Percentiles rank a stretch among this genome's conserved stretches.
These are phyloP conservation scores for Agrocybe pediades DNA, from an alignment of 768 basidiomycete species.

Conservation along the genomic window DNA sequence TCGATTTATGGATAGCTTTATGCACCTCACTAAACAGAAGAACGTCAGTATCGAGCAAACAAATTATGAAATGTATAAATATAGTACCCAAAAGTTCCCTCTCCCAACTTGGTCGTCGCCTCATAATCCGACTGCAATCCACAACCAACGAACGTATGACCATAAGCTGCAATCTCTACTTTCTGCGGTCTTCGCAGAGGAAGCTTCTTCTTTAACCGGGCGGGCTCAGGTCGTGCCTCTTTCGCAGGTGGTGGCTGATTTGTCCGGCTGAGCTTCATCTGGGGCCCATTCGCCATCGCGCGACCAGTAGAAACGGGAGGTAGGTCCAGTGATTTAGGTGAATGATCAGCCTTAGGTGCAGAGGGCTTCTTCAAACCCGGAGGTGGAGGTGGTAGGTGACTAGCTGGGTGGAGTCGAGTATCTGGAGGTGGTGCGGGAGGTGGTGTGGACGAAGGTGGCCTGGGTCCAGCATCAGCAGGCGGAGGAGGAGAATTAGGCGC, in stretches of 20 bases:
- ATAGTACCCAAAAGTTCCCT: slow-evolving; percentile 92
- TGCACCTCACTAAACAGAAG: slow-evolving; percentile 74
- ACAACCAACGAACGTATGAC: slow-evolving; percentile 67
- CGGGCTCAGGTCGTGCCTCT: slow-evolving; percentile 15
- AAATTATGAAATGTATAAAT: slow-evolving; percentile 1
- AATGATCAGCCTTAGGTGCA: slow-evolving; percentile 47
- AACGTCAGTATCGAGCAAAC: slow-evolving; percentile 8
- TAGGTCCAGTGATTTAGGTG: slow-evolving; percentile 32
- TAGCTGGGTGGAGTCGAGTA: slow-evolving; percentile 28
- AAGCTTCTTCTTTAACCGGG: slow-evolving; percentile 36
- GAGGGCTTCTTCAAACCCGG: slow-evolving; percentile 49
- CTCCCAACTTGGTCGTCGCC: slow-evolving; percentile 85
- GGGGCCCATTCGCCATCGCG: slow-evolving; percentile 19
- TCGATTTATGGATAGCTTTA: slow-evolving; percentile 72
- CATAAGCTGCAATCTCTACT: slow-evolving; percentile 70
- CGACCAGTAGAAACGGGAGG: slow-evolving; percentile 17
- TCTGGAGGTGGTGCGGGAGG: slow-evolving; percentile 33
- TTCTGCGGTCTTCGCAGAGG: slow-evolving; percentile 54
- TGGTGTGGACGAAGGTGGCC: slow-evolving; percentile 28
- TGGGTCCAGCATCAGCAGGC: slow-evolving; percentile 20
- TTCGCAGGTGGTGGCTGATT: slow-evolving; percentile 3
- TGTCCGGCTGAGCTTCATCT: slow-evolving; percentile 8
- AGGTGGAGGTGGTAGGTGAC: slow-evolving; percentile 38
- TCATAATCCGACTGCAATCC: slow-evolving; percentile 77
- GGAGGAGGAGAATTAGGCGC: slow-evolving; percentile 29